Percentiles rank a stretch among this genome's conserved stretches.
Conservation (phyloP, 1,284 basidiomycete genomes). For the Sanguinoderma infundibulare region DNA sequence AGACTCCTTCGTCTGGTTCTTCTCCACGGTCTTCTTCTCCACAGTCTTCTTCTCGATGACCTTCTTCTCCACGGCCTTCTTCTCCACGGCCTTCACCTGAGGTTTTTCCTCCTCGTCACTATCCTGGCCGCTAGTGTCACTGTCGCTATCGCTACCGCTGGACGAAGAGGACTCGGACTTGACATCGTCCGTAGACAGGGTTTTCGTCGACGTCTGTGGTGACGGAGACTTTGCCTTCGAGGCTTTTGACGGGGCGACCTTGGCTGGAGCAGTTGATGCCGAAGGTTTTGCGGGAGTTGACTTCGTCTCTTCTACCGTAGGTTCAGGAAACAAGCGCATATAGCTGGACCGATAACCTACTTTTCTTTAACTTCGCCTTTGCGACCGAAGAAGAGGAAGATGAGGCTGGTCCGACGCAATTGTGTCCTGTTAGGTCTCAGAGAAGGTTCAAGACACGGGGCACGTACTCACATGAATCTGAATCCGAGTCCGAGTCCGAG, state of each 20-base stretch:
- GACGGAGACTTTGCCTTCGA: conserved; percentile 16
- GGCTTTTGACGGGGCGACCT: background rate
- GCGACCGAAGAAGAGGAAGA: conserved; percentile 17
- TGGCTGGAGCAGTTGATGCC: background rate
- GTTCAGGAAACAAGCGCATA: background rate
- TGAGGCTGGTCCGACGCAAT: conserved; percentile 19
- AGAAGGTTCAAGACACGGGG: background rate
- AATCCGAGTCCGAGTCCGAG: conserved; percentile 11
- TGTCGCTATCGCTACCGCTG: conserved; percentile 7
- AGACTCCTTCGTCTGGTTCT: conserved; percentile 21
- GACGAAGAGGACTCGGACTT: conserved; percentile 16
- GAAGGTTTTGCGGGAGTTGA: background rate
- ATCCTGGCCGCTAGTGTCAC: conserved; percentile 11
- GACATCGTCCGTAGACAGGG: conserved; percentile 27
- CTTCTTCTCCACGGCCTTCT: no score
- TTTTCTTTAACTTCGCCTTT: conserved; percentile 5
- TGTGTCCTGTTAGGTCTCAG: conserved; percentile 17
- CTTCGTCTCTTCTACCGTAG: background rate
- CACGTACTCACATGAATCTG: conserved; percentile 18
- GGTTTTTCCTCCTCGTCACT: conserved; percentile 1
- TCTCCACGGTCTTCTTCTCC: conserved; percentile 10
- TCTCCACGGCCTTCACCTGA: conserved; percentile 11
- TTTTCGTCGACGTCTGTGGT: conserved; percentile 29
- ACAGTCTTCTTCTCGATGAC: no score
- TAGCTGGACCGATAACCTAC: background rate